These are phyloP conservation scores for Hondaea fermentalgiana DNA, from an alignment of 108 stramenopile species.

Conservation along the genomic window DNA sequence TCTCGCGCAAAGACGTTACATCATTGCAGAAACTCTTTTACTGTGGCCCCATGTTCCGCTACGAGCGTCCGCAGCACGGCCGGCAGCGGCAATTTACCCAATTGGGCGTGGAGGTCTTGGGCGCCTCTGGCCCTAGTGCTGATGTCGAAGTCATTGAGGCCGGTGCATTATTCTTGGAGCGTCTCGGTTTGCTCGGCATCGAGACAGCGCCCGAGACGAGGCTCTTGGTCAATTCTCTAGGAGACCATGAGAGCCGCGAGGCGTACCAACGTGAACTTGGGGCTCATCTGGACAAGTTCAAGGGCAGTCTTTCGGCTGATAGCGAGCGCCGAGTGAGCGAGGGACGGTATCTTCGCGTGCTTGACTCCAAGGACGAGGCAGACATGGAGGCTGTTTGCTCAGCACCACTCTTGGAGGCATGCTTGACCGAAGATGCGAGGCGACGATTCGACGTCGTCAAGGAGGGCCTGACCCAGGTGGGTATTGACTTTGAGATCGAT, in stretches of 20 bases:
- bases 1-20: too few relatives aligned
- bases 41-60: slow-evolving; percentile 6
- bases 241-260: not conserved
- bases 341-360: not conserved
- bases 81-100: slow-evolving; percentile 14
- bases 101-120: not conserved
- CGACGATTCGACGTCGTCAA: not conserved
- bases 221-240: not conserved
- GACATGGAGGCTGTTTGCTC: not conserved
- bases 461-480: not conserved
- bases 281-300: not conserved
- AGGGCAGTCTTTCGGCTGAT: not conserved
- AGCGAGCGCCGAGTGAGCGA: not conserved
- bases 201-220: not conserved
- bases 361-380: not conserved
- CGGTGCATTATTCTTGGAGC: not conserved
- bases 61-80: slow-evolving; percentile 9
- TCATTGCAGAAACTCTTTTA: not conserved
- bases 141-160: not conserved
- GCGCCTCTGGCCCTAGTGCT: not conserved
- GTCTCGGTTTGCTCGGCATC: not conserved
- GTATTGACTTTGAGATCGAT: not conserved
- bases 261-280: not conserved
- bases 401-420: not conserved
- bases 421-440: not conserved